Base-by-base conservation (phyloP, 139 green algal genomes). In the Tetradesmus obliquus region DNA sequence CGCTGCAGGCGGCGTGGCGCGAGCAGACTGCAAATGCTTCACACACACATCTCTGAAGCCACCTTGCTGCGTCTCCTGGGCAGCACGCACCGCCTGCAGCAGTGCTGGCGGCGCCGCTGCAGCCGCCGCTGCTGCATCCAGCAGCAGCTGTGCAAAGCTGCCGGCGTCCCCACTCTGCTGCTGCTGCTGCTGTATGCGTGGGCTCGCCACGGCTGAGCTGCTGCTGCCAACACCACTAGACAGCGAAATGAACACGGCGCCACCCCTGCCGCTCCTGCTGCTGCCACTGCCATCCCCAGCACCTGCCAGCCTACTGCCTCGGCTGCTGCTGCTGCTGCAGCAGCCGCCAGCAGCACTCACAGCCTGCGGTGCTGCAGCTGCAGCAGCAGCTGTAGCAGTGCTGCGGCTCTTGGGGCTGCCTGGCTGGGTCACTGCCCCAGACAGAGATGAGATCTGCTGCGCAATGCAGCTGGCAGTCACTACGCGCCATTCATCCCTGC, bases 391-490 rank as follows among this genome's bases (percentile, higher is more conserved):
- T 72, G 60, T 13, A 72, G 60, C 60, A 54, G n/a, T n/a, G 10
- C 74, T 54, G 74, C 74, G 17, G n/a, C 32, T 57, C 4, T 45
- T 57, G 5, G 79, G 79, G 15, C 15, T 89, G 62, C 13, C 54
- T 15, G 71, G 62, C 62, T 76, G 66, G 17, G 3, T 81, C 5
- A 1, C 62, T 54, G 32, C 3, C 32, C 55, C 62, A 60, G n/a
- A 81, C 19, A 53, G 19, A 2, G n/a, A 19, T 5, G 84, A 51
- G 24, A 81, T 45, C 24, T 53, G 45, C 20, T n/a, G 60, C 20
- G 84, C 62, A 5, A 89, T 60, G 17, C 60, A 89, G 62, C 84
- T 89, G 32, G 84, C 84, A 66, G 84, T 69, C 15, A 81, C 60
- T 7, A 51, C 62, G 5, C 32, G 12, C 84, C 84, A 89, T 10